Evolutionary conservation across 2,329 filamentous ascomycete genomes (phyloP).

Genomic region (Aspergillus piperis): DNA sequence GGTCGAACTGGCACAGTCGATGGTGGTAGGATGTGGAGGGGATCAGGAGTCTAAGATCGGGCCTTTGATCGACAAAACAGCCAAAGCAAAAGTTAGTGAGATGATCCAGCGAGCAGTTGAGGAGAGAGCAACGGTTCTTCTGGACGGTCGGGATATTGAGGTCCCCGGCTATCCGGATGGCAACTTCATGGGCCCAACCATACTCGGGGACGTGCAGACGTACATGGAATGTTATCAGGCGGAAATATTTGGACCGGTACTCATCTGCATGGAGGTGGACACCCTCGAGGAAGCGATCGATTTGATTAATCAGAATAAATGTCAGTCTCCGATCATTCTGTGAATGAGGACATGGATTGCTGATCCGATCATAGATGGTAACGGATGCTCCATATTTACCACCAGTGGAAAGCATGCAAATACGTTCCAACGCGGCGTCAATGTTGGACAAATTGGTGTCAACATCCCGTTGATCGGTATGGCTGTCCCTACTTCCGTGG

Average conservation of each 20-base stretch:
- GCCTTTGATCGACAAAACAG: slow-evolving; percentile 61
- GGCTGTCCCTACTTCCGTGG: neutral
- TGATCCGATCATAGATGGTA: slow-evolving; percentile 31
- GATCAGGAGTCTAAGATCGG: slow-evolving; percentile 63
- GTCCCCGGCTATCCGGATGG: slow-evolving; percentile 63
- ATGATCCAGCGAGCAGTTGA: slow-evolving; percentile 62
- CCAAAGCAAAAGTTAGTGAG: slow-evolving; percentile 60
- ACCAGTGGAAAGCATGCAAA: slow-evolving; percentile 32
- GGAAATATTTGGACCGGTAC: slow-evolving; percentile 42
- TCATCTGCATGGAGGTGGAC: slow-evolving; percentile 37
- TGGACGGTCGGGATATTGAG: slow-evolving; percentile 61
- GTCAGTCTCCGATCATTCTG: neutral
- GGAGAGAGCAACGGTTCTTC: slow-evolving; percentile 62
- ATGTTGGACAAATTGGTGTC: slow-evolving; percentile 32
- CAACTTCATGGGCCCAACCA: slow-evolving; percentile 57
- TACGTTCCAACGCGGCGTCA: slow-evolving; percentile 35
- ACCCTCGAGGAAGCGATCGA: slow-evolving; percentile 40
- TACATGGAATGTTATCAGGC: slow-evolving; percentile 41
- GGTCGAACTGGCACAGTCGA: slow-evolving; percentile 59
- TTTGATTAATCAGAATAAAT: slow-evolving; percentile 33
- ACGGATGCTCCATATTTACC: slow-evolving; percentile 41
- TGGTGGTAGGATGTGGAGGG: slow-evolving; percentile 63
- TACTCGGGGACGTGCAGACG: slow-evolving; percentile 37
- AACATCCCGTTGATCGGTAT: slow-evolving; percentile 33
- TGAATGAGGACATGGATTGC: neutral